Conservation (phyloP, 2,329 filamentous ascomycete species). For the Zopfia rhizophila region DNA sequence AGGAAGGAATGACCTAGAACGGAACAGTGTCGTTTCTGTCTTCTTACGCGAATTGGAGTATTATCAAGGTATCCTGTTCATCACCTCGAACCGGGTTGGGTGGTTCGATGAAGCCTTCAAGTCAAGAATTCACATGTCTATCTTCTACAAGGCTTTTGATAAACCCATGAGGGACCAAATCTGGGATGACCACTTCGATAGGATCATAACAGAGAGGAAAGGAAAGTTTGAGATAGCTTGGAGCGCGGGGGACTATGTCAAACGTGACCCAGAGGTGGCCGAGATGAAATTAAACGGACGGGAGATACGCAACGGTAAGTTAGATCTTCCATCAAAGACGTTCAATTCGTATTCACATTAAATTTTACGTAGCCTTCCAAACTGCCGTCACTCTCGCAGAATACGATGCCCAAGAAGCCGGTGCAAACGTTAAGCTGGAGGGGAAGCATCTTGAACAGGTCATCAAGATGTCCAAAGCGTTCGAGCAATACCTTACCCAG, state of each 20-base stretch:
- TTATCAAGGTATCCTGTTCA: conserved; percentile 20
- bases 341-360: no score
- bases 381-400: conserved; percentile 32
- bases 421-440: no score
- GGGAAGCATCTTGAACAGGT: conserved; percentile 20
- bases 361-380: conserved; percentile 25
- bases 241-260: conserved; percentile 28
- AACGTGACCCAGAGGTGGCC: conserved; percentile 20
- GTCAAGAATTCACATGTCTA: conserved; percentile 12
- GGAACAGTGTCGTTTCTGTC: conserved; percentile 56
- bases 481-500: conserved; percentile 22
- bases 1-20: conserved; percentile 57
- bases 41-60: conserved; percentile 18
- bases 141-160: conserved; percentile 5
- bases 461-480: conserved; percentile 23
- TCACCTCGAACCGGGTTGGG: conserved; percentile 21
- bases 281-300: conserved; percentile 40
- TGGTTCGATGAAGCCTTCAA: conserved; percentile 23
- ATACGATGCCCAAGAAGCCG: conserved; percentile 22
- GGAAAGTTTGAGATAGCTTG: conserved; percentile 3
- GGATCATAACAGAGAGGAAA: conserved; percentile 17
- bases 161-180: no score
- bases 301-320: conserved; percentile 41
- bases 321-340: neutral
- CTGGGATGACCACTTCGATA: conserved; percentile 42